phyloP scores from a whole-genome alignment of 768 basidiomycete genomes.

The Botryobasidium botryosum region DNA sequence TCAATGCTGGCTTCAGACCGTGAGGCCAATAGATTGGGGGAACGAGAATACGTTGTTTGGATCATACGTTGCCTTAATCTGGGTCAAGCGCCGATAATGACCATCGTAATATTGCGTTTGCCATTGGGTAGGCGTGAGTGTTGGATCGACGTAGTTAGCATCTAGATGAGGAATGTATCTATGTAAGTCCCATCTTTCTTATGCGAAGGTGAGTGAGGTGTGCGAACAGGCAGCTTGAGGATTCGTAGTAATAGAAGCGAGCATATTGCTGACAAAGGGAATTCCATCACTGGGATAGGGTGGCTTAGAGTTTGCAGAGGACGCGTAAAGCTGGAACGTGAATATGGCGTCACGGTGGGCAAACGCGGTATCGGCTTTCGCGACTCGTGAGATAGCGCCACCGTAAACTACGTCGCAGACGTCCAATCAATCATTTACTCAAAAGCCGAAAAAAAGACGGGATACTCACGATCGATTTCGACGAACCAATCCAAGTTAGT shows the following conservation, averaged over 20 bases:
- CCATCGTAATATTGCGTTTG: too few relatives aligned
- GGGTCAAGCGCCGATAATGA: constrained; percentile 5
- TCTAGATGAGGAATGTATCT: too few relatives aligned
- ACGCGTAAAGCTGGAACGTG: constrained; percentile 35
- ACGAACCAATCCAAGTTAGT: neutral
- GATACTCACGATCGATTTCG: too few relatives aligned
- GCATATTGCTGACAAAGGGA: constrained; percentile 28
- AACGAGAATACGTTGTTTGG: constrained; percentile 8
- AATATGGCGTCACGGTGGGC: constrained; percentile 29
- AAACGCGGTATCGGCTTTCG: constrained; percentile 28
- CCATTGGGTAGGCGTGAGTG: constrained; percentile 20
- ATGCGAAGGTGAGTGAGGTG: constrained; percentile 8
- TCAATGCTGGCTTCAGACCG: too few relatives aligned
- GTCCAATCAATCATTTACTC: neutral
- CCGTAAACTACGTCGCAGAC: constrained; percentile 11
- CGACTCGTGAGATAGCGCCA: constrained; percentile 30
- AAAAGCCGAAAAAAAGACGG: neutral
- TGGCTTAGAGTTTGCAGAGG: constrained; percentile 20
- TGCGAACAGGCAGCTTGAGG: constrained; percentile 10
- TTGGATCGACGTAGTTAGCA: constrained; percentile 30
- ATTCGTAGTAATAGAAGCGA: constrained; percentile 10
- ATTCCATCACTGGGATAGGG: constrained; percentile 31
- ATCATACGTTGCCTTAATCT: constrained; percentile 5
- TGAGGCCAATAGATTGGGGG: constrained; percentile 6
- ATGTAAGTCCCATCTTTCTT: neutral